Percentiles rank a stretch among this genome's conserved stretches.
These are phyloP conservation scores for Fusarium bulbicola DNA, from an alignment of 2,329 filamentous ascomycete genomes.

Conservation along the genomic window DNA sequence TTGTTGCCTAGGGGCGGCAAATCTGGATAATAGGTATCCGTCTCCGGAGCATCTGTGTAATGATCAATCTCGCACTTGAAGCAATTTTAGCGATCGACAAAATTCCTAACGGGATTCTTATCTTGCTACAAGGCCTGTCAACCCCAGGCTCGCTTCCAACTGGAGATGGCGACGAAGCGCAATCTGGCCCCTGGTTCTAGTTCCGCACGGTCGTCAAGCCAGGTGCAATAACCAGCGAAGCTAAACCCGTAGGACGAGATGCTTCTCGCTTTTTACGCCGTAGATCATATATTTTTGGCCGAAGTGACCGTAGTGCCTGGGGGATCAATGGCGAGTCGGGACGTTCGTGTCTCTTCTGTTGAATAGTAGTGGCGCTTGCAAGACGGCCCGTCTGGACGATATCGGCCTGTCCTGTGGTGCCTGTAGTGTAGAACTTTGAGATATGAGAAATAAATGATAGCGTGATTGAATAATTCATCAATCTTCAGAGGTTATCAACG, in stretches of 20 bases:
- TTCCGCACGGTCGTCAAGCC: not conserved
- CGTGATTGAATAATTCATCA: not conserved
- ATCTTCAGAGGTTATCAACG: not conserved
- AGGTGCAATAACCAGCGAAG: not conserved
- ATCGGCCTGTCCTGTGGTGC: not conserved
- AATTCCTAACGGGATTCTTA: not conserved
- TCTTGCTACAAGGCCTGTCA: not conserved
- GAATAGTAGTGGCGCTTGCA: not conserved
- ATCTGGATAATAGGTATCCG: not conserved
- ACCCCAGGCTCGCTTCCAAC: not conserved
- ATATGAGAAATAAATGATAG: not conserved
- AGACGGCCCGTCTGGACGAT: not conserved
- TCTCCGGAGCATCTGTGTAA: not conserved
- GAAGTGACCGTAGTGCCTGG: not conserved
- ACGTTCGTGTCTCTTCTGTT: not conserved
- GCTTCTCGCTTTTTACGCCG: not conserved
- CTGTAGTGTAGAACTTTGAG: not conserved
- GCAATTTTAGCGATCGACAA: not conserved
- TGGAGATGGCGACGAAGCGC: not conserved
- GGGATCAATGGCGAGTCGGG: not conserved
- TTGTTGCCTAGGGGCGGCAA: not conserved
- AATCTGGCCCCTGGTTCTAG: not conserved
- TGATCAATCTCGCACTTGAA: not conserved
- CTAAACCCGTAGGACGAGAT: not conserved
- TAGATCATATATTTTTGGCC: not conserved